These are phyloP conservation scores for Globisporangium middletonii DNA, from an alignment of 352 stramenopile genomes.

Conservation along the genomic window DNA sequence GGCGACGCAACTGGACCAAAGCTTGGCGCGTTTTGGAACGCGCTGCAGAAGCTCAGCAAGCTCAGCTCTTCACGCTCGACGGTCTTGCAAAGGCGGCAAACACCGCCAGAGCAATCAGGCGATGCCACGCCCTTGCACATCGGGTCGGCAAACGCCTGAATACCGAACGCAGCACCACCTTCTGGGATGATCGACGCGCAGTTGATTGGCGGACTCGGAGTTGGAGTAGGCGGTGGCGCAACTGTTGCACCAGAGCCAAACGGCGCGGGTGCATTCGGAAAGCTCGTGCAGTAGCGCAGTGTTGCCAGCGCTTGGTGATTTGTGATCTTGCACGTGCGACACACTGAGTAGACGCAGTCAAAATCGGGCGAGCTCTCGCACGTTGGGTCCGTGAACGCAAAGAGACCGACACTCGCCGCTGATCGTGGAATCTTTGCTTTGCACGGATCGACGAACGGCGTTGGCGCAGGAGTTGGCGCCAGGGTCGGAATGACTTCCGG, in stretches of 20 bases:
- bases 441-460: background rate
- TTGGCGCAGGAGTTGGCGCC: background rate
- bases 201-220: background rate
- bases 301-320: constrained; percentile 1
- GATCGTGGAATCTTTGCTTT: background rate
- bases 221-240: background rate
- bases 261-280: background rate
- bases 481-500: background rate
- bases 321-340: background rate
- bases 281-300: constrained; percentile 1
- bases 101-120: background rate
- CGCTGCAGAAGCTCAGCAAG: background rate
- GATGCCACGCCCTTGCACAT: background rate
- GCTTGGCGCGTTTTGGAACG: constrained; percentile 1
- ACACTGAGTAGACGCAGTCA: constrained; percentile 2
- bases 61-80: background rate
- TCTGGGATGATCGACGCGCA: constrained; percentile 4
- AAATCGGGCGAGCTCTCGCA: background rate
- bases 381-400: constrained; percentile 3
- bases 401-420: background rate
- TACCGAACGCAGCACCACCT: background rate
- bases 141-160: background rate
- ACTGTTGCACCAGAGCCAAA: background rate
- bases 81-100: constrained; percentile 2
- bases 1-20: background rate